A percentile compares a stretch with the other conserved stretches of the same genome.
Evolutionary conservation across 495 filamentous ascomycete genomes (phyloP).

Genomic region (Beverwykella pulmonaria): DNA sequence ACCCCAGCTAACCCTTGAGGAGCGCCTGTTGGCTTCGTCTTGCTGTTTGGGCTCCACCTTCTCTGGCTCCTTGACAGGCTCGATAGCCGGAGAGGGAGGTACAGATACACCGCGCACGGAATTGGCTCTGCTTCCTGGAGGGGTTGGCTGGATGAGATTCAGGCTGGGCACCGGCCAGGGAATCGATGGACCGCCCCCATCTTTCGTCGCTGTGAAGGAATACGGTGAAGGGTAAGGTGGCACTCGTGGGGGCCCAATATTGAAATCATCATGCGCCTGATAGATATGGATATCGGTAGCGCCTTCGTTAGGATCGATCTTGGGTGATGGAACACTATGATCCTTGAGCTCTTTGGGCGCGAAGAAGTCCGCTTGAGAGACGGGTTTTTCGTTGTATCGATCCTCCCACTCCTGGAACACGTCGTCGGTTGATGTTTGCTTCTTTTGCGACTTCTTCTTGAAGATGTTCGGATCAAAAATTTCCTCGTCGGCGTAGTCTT

Average conservation of each 20-base stretch:
- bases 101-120: constrained; percentile 29
- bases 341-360: constrained; percentile 34
- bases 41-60: constrained; percentile 16
- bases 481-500: constrained; percentile 42
- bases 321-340: constrained; percentile 23
- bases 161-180: constrained; percentile 45
- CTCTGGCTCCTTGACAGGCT: constrained; percentile 18
- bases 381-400: constrained; percentile 25
- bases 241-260: constrained; percentile 18
- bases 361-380: constrained; percentile 39
- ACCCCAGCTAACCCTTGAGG: constrained; percentile 47
- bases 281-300: constrained; percentile 40
- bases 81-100: constrained; percentile 34
- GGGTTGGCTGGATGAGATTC: constrained; percentile 46
- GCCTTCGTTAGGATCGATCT: constrained; percentile 40
- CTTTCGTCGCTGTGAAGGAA: constrained; percentile 32
- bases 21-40: constrained; percentile 3
- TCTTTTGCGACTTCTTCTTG: constrained; percentile 30
- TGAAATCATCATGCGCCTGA: constrained; percentile 31
- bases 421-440: constrained; percentile 4
- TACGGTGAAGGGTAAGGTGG: constrained; percentile 36
- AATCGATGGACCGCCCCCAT: constrained; percentile 14
- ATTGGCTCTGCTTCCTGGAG: constrained; percentile 36
- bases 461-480: constrained; percentile 47
- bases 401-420: constrained; percentile 36